Conservation (phyloP, 345 rosid genomes). For the Firmiana major region DNA sequence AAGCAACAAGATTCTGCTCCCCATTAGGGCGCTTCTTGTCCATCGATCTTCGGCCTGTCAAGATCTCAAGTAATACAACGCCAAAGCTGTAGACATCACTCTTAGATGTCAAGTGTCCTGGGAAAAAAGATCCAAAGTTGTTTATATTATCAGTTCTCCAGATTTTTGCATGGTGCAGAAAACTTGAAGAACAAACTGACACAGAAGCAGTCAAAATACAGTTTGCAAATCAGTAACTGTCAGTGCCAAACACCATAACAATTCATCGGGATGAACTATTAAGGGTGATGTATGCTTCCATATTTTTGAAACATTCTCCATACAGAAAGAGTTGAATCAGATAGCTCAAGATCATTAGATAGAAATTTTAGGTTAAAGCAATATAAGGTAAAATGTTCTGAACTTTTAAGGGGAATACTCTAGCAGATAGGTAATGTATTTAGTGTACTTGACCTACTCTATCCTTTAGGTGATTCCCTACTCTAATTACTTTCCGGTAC, state of each 20-base stretch:
- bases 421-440: background rate
- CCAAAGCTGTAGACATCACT: slow-evolving; percentile 97
- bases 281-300: background rate
- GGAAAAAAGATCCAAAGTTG: slow-evolving; percentile 12
- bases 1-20: slow-evolving; percentile 80
- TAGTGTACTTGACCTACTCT: background rate
- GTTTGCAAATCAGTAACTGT: background rate
- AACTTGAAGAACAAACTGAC: background rate
- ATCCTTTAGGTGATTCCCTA: too few species aligned
- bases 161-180: background rate
- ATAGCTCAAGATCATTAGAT: background rate
- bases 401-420: background rate
- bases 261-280: background rate
- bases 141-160: slow-evolving; percentile 1
- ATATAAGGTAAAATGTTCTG: background rate
- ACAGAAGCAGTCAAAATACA: background rate
- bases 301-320: background rate
- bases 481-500: background rate
- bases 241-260: background rate
- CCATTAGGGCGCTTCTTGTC: slow-evolving; percentile 90
- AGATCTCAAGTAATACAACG: slow-evolving; percentile 85
- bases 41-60: slow-evolving; percentile 95
- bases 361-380: background rate
- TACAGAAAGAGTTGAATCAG: background rate
- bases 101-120: slow-evolving; percentile 91